Conservation (phyloP, 2,329 filamentous ascomycete species). For the Daldinia eschscholtzii region DNA sequence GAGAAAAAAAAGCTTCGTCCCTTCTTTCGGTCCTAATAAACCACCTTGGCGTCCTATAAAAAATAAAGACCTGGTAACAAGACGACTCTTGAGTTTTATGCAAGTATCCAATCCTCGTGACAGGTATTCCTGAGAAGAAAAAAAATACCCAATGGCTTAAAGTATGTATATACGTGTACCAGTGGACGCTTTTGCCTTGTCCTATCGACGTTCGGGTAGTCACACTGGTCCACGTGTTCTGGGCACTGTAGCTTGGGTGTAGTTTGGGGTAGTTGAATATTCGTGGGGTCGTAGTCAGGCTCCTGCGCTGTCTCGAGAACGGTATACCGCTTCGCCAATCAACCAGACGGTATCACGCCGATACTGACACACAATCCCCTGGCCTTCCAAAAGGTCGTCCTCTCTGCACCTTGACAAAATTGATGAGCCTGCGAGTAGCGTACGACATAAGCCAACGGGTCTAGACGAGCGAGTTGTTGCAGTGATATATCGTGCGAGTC, state of each 20-base stretch:
- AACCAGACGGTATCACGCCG: conserved; percentile 42
- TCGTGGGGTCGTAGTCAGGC: conserved; percentile 51
- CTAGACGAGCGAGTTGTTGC: conserved; percentile 37
- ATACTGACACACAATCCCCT: conserved; percentile 47
- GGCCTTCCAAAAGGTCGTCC: conserved; percentile 48
- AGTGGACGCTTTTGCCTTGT: conserved; percentile 43
- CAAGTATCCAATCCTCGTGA: conserved; percentile 44
- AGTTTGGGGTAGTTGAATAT: conserved; percentile 43
- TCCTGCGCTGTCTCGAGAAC: conserved; percentile 43
- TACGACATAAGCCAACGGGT: conserved; percentile 45
- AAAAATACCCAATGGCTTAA: conserved; percentile 35
- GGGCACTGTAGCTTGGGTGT: conserved; percentile 33
- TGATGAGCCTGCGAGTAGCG: conserved; percentile 34
- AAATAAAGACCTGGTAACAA: conserved; percentile 33
- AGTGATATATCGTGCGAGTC: conserved; percentile 44
- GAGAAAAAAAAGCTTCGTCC: conserved; percentile 6
- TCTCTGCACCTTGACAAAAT: conserved; percentile 45
- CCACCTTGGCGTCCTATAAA: conserved; percentile 47
- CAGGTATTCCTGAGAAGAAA: conserved; percentile 30
- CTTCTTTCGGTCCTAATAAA: conserved; percentile 33
- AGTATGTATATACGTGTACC: conserved; percentile 53
- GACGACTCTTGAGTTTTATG: conserved; percentile 27
- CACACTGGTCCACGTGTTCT: conserved; percentile 52
- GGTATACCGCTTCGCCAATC: conserved; percentile 47
- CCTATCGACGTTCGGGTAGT: conserved; percentile 41